A percentile compares a stretch with the other conserved stretches of the same genome.
Evolutionary conservation across 345 rosid species (phyloP).

Genomic region (Excoecaria agallocha): DNA sequence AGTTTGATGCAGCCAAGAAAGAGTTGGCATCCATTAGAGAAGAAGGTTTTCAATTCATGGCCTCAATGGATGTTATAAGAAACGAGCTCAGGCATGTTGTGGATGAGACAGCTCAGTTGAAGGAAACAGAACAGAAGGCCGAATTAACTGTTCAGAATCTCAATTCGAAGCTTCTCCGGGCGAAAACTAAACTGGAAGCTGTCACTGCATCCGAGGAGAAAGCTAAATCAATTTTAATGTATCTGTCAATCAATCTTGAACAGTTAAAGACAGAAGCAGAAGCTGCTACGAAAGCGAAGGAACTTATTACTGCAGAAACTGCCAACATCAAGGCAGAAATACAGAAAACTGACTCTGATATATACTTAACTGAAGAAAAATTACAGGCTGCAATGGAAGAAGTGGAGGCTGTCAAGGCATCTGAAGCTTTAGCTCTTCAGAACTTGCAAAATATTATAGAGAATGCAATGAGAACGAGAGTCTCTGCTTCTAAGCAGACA

Average conservation of each 20-base stretch:
- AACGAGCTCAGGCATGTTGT: slow-evolving; percentile 48
- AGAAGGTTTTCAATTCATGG: slow-evolving; percentile 57
- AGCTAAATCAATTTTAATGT: slow-evolving; percentile 44
- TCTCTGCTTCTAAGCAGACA: slow-evolving; percentile 37
- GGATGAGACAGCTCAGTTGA: slow-evolving; percentile 46
- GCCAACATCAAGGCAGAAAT: slow-evolving; percentile 41
- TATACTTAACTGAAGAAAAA: slow-evolving; percentile 52
- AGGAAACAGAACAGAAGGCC: slow-evolving; percentile 45
- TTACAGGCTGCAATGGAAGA: slow-evolving; percentile 54
- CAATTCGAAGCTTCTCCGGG: slow-evolving; percentile 71
- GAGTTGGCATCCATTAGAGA: slow-evolving; percentile 53
- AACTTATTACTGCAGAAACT: slow-evolving; percentile 45
- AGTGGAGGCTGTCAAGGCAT: slow-evolving; percentile 52
- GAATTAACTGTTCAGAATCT: slow-evolving; percentile 50
- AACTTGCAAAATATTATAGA: slow-evolving; percentile 49
- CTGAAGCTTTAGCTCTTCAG: slow-evolving; percentile 59
- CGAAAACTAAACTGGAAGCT: slow-evolving; percentile 56
- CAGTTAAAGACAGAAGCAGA: slow-evolving; percentile 60
- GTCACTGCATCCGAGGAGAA: slow-evolving; percentile 52
- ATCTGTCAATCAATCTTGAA: slow-evolving; percentile 51
- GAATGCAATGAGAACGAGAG: slow-evolving; percentile 44
- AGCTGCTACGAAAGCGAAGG: slow-evolving; percentile 58
- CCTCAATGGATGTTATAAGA: slow-evolving; percentile 64
- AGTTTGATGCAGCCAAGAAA: slow-evolving; percentile 58
- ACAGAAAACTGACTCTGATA: slow-evolving; percentile 46